Evolutionary conservation across 257 asterid species (phyloP).

Genomic region (Solanum corneliomulleri): DNA sequence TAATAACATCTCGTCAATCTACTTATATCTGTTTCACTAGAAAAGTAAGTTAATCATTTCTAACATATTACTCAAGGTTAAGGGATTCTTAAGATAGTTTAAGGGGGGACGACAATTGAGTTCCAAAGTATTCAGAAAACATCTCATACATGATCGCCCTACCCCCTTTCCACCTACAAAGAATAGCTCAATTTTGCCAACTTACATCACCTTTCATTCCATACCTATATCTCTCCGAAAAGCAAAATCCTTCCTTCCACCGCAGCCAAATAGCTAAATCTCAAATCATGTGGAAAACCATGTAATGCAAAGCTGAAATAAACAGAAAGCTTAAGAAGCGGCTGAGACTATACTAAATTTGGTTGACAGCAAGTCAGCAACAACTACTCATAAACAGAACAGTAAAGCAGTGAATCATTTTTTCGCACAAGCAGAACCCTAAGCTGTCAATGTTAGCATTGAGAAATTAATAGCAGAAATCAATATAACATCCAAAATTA

Average conservation of each 20-base stretch:
- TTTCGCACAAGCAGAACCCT: background rate
- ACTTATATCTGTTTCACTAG: background rate
- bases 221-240: background rate
- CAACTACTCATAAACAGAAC: background rate
- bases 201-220: background rate
- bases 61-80: background rate
- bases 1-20: background rate
- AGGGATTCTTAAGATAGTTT: background rate
- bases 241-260: background rate
- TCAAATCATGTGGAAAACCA: background rate
- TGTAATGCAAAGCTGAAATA: background rate
- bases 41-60: background rate
- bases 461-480: background rate
- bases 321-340: background rate
- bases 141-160: background rate
- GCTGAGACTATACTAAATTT: background rate
- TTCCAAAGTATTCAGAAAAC: background rate
- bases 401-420: background rate
- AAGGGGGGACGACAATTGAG: background rate
- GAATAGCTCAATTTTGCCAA: background rate
- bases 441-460: background rate
- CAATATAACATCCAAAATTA: background rate
- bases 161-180: background rate
- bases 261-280: background rate
- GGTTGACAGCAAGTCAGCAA: background rate